Evolutionary conservation across 1,284 basidiomycete species (phyloP), one percentile per base, ranked within the genome.

Genomic region (Peniophora sp.): DNA sequence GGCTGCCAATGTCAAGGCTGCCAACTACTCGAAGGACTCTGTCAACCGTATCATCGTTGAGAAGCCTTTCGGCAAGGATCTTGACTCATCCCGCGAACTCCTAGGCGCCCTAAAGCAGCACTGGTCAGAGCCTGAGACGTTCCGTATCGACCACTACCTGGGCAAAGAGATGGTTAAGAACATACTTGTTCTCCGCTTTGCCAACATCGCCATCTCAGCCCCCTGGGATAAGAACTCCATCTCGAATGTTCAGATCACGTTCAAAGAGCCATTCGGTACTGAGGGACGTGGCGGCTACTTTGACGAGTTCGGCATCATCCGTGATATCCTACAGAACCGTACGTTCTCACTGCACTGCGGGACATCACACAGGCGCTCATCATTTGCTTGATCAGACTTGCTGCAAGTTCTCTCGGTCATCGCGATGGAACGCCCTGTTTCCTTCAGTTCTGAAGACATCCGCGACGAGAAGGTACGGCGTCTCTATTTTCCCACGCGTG

Each of bases 121-220:
- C 58, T 97, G 93, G 93, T 76, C 78, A 3, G 94, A 97, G 69
- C 90, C 96, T 44, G 94, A 97, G 75, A 97, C 93, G 9, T 97
- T 91, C 83, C 89, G 94, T 55, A 97, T 97, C 65, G 94, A 97
- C 70, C 94, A 97, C 66, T 97, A 97, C 68, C 85, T 97, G 51
- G 94, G 94, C 55, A 97, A 97, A 74, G 94, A 97, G 77, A 97
- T 97, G 94, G 90, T 97, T 66, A 97, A 97, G 78, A 97, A 97
- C 68, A 67, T 97, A 52, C 86, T 97, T 55, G 91, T 97, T 32
- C 75, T 97, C 47, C 85, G 94, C 41, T 97, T 97, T 64, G 94
- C 91, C 56, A 97, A 97, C 69, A 72, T 93, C 58, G 89, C 93
- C 24, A 70, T 97, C 69, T 83, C 83, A 56, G 81, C 89, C 24